These are phyloP conservation scores for Colletotrichum caudatum DNA, from an alignment of 2,329 filamentous ascomycete genomes.

Conservation along the genomic window DNA sequence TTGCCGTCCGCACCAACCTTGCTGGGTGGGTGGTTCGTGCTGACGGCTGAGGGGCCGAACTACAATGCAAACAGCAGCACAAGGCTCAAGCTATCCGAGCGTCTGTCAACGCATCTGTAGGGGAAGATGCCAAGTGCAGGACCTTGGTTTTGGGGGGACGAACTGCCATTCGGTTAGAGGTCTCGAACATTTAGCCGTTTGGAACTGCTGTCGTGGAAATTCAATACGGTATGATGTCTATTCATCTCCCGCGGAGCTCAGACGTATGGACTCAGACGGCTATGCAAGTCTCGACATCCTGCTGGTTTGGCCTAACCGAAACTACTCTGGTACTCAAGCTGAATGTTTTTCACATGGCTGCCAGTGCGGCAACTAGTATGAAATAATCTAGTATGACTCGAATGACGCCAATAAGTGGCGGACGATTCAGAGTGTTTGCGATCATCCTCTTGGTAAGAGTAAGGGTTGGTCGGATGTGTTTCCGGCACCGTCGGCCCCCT, in stretches of 20 bases:
- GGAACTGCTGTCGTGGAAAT: not conserved
- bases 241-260: not conserved
- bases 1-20: slow-evolving; percentile 3
- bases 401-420: not conserved
- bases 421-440: not conserved
- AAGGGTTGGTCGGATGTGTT: slow-evolving; percentile 7
- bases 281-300: not conserved
- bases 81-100: not conserved
- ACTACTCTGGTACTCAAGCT: too few species aligned
- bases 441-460: not conserved
- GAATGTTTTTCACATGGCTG: not conserved
- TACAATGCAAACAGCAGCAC: not conserved
- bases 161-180: not conserved
- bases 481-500: not conserved
- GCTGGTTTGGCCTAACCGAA: not conserved
- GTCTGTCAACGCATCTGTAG: not conserved
- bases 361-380: too few species aligned
- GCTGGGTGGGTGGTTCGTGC: slow-evolving; percentile 11
- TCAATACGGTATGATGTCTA: not conserved
- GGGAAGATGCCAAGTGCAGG: not conserved
- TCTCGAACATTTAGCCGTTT: not conserved
- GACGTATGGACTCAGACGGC: too few species aligned
- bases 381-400: not conserved
- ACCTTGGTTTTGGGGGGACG: not conserved
- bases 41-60: not conserved